phyloP scores from a whole-genome alignment of 192 early-diverging fungal genomes.

The Hyaloraphidium curvatum region DNA sequence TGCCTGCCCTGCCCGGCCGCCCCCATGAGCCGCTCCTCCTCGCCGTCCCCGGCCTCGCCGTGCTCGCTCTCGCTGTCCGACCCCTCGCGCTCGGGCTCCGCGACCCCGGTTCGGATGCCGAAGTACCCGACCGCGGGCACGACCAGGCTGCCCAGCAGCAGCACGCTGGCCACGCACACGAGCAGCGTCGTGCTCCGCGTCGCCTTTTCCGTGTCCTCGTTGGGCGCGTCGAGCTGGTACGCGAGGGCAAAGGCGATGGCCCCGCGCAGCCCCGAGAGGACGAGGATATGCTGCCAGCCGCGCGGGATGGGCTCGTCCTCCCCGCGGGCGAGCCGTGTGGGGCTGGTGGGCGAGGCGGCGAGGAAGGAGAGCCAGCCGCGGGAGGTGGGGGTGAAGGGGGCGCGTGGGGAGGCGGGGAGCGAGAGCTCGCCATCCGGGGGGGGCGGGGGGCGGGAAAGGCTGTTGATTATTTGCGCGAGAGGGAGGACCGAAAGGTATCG shows the following conservation, averaged over 20 bases:
- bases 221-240: conserved; percentile 44
- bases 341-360: too few relatives aligned
- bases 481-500: conserved; percentile 76
- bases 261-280: conserved; percentile 81
- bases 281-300: conserved; percentile 73
- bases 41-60: too few relatives aligned
- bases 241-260: conserved; percentile 92
- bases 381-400: too few relatives aligned
- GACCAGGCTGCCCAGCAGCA: conserved; percentile 82
- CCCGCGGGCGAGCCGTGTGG: too few relatives aligned
- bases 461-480: conserved; percentile 62
- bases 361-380: too few relatives aligned
- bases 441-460: too few relatives aligned
- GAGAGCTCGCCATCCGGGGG: too few relatives aligned
- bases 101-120: conserved; percentile 55
- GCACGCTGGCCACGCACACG: conserved; percentile 77
- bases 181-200: conserved; percentile 78
- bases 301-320: conserved; percentile 18
- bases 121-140: conserved; percentile 56
- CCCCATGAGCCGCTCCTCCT: too few relatives aligned
- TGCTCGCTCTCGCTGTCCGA: too few relatives aligned
- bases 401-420: too few relatives aligned
- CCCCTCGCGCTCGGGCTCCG: too few relatives aligned
- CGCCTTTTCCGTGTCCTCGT: conserved; percentile 34
- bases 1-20: too few relatives aligned